Evolutionary conservation across 371 early-diverging fungal species (phyloP).

Genomic region (Mucor irregularis): DNA sequence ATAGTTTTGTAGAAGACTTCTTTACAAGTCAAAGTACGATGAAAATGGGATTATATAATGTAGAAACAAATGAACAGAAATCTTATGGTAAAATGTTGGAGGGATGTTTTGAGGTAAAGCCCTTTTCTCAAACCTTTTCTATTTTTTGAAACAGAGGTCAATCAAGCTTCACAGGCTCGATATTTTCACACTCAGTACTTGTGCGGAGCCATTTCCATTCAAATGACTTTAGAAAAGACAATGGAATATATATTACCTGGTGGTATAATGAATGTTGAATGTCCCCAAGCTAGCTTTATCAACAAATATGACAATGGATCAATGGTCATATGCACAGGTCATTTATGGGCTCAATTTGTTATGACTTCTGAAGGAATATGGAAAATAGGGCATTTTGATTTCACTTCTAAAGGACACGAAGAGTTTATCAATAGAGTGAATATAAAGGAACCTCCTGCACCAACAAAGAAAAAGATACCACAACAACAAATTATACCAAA

Average conservation of each 20-base stretch:
- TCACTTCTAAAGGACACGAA: constrained; percentile 33
- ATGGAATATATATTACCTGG: constrained; percentile 40
- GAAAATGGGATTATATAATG: constrained; percentile 33
- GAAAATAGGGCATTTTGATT: constrained; percentile 42
- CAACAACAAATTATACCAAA: constrained; percentile 25
- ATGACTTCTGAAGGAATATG: constrained; percentile 22
- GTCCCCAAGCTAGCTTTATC: constrained; percentile 42
- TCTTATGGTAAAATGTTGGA: constrained; percentile 25
- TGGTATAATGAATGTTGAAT: constrained; percentile 39
- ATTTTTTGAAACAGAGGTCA: constrained; percentile 22
- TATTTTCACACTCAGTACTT: constrained; percentile 45
- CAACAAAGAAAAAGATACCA: constrained; percentile 25
- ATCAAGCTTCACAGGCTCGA: constrained; percentile 26
- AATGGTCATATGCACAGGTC: constrained; percentile 38
- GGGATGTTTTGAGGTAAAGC: background rate
- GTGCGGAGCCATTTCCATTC: constrained; percentile 40
- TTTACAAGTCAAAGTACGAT: constrained; percentile 29
- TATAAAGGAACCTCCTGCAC: constrained; percentile 14
- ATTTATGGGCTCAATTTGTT: constrained; percentile 30
- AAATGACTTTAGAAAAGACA: constrained; percentile 44
- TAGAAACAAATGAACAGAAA: constrained; percentile 19
- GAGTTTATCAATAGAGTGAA: constrained; percentile 30
- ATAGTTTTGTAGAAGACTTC: constrained; percentile 36
- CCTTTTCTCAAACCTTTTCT: background rate
- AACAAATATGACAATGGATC: constrained; percentile 35